Base-by-base conservation (phyloP, 345 rosid species). In the Aegle marmelos region DNA sequence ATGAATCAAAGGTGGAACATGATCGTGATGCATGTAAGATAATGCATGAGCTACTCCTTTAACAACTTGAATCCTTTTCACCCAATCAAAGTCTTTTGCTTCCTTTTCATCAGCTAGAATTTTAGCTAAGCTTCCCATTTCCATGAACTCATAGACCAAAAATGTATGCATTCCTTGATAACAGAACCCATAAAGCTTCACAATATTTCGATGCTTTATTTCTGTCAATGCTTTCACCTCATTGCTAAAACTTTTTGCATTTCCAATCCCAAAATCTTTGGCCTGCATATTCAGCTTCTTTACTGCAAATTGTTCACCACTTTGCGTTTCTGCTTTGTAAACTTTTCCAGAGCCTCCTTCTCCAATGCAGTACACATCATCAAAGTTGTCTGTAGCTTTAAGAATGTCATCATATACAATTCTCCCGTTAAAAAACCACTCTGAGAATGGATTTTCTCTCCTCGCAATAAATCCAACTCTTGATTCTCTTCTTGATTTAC, bases 321-420 rank as follows among this genome's bases (percentile, higher is more conserved):
- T 71, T 4, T 75, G 60, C 45, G 81, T 76, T 50, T 76, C 76
- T 9, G 84, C 88, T 74, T 62, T 85, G 78, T 81, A 87, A 9
- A 87, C 85, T 37, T 68, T 87, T 41, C 84, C 88, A 1, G 72
- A 73, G 36, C 82, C 82, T 75, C 86, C 88, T 2, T 24, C 76
- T 4, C 88, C 86, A 34, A 85, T 83, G 78, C 85, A 81, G 75
- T 68, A 78, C 34, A 36, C 64, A 68, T 70, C 39, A 31, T 79
- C 67, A 59, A 87, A 83, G 7, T 77, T 56, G 25, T 73, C 73
- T 0, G 86, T 87, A 48, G 85, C 82, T 50, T 79, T 75, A 6
- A 58, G 37, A 64, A 87, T 85, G 78, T 79, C 79, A 50, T 60
- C 77, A 30, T 77, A 79, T 11, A 61, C 75, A 34, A 83, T 9